Base-by-base conservation (phyloP, 345 rosid species). In the Cardamine resedifolia region DNA sequence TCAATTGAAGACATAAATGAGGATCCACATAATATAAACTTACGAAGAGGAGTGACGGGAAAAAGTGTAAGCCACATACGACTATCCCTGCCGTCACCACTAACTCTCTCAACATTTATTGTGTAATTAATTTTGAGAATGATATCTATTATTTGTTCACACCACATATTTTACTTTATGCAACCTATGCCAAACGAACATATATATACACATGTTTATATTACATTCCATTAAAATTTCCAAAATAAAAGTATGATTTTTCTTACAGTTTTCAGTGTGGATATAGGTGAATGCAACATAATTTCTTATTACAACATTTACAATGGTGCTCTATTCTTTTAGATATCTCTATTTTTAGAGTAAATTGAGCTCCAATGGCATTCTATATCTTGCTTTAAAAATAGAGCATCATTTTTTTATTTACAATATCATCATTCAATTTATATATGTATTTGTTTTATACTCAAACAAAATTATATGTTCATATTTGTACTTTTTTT, bases 41-140 rank as follows among this genome's bases (percentile, higher is more conserved):
- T 38, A 7, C 28, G 57, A 10, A 59, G 47, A 51, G 18, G 49
- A 68, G 68, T 68, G 74, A 75, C 64, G 78, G 15, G 68, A 57
- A 60, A 51, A 60, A 68, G 63, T 61, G 64, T 51, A 19, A 56
- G 49, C 74, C 64, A 44, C 58, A 62, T 33, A 68, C 69, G 57
- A 43, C 18, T 16, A 68, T 43, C 44, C 59, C 50, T 73, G 72
- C 68, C 36, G 33, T 62, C 64, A 75, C 74, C 79, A 68, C 64
- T 60, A 43, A 43, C 48, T 51, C 74, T 43, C 73, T 67, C 31
- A 58, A 61, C 70, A 75, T 68, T 68, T 61, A 75, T 68, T 68
- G 48, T 43, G 58, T 67, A 68, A 68, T 52, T 33, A 52, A 60
- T 68, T 31, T 52, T 75, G 79, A 75, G 45, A 68, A 61, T 23